Conservation (phyloP, 2,329 filamentous ascomycete species). For the Trichoderma cornu-damae region DNA sequence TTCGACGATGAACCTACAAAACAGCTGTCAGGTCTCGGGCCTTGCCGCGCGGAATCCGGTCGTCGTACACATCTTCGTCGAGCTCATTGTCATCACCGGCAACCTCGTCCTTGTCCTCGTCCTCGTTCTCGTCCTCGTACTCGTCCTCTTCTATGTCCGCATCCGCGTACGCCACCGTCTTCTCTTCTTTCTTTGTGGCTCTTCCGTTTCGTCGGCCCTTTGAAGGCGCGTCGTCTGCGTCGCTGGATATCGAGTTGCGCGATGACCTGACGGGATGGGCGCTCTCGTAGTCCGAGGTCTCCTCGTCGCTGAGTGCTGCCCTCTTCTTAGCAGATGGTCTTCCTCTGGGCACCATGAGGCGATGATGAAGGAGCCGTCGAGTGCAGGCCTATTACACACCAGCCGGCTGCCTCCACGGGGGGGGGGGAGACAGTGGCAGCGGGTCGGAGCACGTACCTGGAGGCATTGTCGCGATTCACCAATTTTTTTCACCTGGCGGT, state of each 20-base stretch:
- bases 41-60: constrained; percentile 26
- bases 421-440: not conserved
- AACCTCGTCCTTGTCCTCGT: constrained; percentile 27
- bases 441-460: constrained; percentile 17
- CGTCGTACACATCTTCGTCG: constrained; percentile 39
- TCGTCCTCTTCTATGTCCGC: constrained; percentile 1
- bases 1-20: constrained; percentile 66
- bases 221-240: constrained; percentile 17
- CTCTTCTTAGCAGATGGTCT: constrained; percentile 21
- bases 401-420: not conserved
- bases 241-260: constrained; percentile 26
- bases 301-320: constrained; percentile 37
- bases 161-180: not conserved
- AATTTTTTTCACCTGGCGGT: not conserved
- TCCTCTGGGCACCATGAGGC: constrained; percentile 18
- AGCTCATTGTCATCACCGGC: constrained; percentile 35
- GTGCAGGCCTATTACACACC: not conserved
- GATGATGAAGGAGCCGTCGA: not conserved
- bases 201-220: constrained; percentile 9
- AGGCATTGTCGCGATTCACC: constrained; percentile 12
- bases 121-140: constrained; percentile 24
- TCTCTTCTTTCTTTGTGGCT: not conserved
- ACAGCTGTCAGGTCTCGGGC: not conserved
- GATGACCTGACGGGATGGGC: constrained; percentile 24
- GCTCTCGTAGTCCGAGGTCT: constrained; percentile 32